Conservation (phyloP, 2,329 filamentous ascomycete species). For the Trichoderma simmonsii region DNA sequence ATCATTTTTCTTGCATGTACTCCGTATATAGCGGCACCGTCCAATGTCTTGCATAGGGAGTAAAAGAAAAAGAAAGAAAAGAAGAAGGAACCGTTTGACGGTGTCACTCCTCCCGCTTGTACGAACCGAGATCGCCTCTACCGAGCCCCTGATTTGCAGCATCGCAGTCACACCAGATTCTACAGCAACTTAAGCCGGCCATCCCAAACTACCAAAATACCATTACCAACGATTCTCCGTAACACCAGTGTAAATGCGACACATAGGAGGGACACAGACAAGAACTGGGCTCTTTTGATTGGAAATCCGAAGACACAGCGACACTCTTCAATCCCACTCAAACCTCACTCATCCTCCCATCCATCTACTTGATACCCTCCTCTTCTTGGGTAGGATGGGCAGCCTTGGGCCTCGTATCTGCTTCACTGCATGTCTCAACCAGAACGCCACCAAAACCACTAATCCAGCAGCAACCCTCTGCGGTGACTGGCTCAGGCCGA, state of each 20-base stretch:
- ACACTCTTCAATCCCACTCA: neutral
- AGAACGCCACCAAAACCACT: neutral
- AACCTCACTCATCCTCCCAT: neutral
- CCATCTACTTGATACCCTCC: neutral
- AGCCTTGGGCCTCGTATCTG: neutral
- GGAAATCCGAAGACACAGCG: neutral
- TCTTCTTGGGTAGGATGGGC: neutral
- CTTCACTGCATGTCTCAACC: neutral
- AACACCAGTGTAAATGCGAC: neutral
- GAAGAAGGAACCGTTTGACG: neutral
- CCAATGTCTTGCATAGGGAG: neutral
- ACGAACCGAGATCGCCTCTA: slow-evolving; percentile 7
- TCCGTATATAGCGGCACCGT: neutral
- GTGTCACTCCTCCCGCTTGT: neutral
- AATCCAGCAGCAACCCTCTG: neutral
- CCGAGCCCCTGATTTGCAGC: slow-evolving; percentile 6
- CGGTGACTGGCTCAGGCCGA: neutral
- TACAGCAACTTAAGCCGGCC: neutral
- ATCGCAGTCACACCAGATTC: slow-evolving; percentile 2
- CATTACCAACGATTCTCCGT: neutral
- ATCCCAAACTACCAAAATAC: neutral
- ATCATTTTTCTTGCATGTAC: neutral
- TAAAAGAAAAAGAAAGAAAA: neutral
- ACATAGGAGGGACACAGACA: neutral
- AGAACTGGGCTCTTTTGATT: neutral